Evolutionary conservation across 2,329 filamentous ascomycete genomes (phyloP).

Genomic region (Colletotrichum zoysiae): DNA sequence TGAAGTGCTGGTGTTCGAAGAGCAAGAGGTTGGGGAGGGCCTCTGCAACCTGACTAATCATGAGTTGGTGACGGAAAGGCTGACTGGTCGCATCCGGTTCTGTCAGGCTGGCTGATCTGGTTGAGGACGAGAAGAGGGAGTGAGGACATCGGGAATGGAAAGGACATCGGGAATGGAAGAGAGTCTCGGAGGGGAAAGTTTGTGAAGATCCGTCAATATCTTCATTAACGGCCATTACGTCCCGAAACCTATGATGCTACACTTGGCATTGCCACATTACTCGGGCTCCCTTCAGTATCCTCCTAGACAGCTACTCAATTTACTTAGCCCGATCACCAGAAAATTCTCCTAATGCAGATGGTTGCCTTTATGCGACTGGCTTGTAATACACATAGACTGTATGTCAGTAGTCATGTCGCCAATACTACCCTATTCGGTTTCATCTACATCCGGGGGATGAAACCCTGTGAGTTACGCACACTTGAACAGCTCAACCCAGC

Average conservation of each 20-base stretch:
- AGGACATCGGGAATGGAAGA: neutral
- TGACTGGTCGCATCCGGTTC: neutral
- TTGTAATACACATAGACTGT: neutral
- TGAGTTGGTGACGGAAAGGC: constrained; percentile 20
- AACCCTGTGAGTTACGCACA: constrained; percentile 20
- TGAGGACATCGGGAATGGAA: neutral
- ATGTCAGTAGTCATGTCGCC: constrained; percentile 3
- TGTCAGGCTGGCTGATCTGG: neutral
- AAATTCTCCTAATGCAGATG: constrained; percentile 8
- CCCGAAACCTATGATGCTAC: constrained; percentile 33
- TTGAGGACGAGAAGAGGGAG: neutral
- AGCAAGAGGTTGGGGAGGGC: constrained; percentile 49
- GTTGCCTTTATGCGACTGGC: neutral
- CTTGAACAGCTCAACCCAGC: constrained; percentile 24
- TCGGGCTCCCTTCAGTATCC: constrained; percentile 29
- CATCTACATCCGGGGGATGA: constrained; percentile 30
- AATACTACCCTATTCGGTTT: constrained; percentile 26
- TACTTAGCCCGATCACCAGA: constrained; percentile 37
- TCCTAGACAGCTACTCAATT: constrained; percentile 31
- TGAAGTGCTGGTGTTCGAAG: constrained; percentile 48
- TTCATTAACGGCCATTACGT: neutral
- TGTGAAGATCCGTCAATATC: constrained; percentile 13
- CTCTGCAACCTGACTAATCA: constrained; percentile 44
- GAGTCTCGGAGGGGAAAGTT: constrained; percentile 11
- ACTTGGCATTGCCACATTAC: constrained; percentile 33